A percentile compares a stretch with the other conserved stretches of the same genome.
Conservation (phyloP, 1,284 basidiomycete species). For the Tremellales sp. region DNA sequence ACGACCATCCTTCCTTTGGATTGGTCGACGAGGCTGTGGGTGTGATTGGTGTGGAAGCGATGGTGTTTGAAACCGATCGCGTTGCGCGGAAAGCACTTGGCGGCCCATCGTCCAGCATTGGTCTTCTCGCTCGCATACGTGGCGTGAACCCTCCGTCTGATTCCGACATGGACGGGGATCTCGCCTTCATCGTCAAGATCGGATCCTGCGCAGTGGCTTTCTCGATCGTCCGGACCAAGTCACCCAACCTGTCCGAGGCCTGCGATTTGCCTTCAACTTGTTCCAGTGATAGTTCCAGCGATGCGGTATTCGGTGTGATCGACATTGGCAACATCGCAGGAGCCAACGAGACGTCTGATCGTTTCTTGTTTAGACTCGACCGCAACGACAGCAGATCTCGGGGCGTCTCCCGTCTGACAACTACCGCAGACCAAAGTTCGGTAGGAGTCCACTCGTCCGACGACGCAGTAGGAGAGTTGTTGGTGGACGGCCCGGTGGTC, state of each 20-base stretch:
- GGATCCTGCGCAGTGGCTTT: slow-evolving; percentile 29
- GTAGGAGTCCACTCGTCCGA: background rate
- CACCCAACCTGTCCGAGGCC: slow-evolving; percentile 17
- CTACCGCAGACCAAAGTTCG: slow-evolving; percentile 23
- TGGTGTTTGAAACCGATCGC: slow-evolving; percentile 9
- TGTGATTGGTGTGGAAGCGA: slow-evolving; percentile 3
- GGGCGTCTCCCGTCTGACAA: slow-evolving; percentile 30
- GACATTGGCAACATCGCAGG: slow-evolving; percentile 8
- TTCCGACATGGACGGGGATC: slow-evolving; percentile 13
- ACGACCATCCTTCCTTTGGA: slow-evolving; percentile 31
- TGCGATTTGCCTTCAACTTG: slow-evolving; percentile 24
- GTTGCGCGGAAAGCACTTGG: slow-evolving; percentile 13
- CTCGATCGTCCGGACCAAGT: slow-evolving; percentile 25
- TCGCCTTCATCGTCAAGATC: slow-evolving; percentile 10
- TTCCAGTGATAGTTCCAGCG: slow-evolving; percentile 24
- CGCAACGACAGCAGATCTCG: slow-evolving; percentile 34
- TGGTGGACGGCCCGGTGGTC: too few relatives aligned
- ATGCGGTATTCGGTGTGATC: slow-evolving; percentile 23
- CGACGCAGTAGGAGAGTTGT: too few relatives aligned
- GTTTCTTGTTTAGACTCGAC: slow-evolving; percentile 28
- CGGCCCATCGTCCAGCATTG: slow-evolving; percentile 9
- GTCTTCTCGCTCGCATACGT: background rate
- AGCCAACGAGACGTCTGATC: slow-evolving; percentile 21
- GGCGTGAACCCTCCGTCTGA: background rate
- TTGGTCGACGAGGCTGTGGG: slow-evolving; percentile 1